Percentiles rank a stretch among this genome's conserved stretches.
Evolutionary conservation across 2,329 filamentous ascomycete genomes (phyloP).

Genomic region (Microcyclospora pomicola): DNA sequence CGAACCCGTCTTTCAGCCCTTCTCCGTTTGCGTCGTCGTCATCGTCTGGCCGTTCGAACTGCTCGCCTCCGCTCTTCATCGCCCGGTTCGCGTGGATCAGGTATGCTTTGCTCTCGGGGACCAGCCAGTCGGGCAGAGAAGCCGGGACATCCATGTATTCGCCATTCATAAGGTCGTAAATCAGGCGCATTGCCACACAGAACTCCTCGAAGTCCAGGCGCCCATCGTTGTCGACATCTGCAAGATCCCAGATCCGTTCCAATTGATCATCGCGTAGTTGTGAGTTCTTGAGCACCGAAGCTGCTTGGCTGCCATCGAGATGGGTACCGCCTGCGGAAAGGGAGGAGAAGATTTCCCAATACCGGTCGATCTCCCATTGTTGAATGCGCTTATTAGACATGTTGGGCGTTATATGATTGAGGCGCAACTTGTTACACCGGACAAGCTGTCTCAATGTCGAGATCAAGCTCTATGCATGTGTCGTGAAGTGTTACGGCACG

Average conservation of each 20-base stretch:
- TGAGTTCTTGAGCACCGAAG: constrained; percentile 59
- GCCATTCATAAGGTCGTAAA: constrained; percentile 94
- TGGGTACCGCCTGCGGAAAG: constrained; percentile 50
- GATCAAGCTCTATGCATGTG: too few species aligned
- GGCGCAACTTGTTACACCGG: too few species aligned
- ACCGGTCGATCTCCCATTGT: constrained; percentile 61
- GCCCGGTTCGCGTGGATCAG: constrained; percentile 72
- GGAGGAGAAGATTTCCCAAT: constrained; percentile 67
- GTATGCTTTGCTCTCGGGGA: constrained; percentile 88
- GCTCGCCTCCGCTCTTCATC: constrained; percentile 61
- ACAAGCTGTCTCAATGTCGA: too few species aligned
- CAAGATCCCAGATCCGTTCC: constrained; percentile 94
- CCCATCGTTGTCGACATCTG: constrained; percentile 93
- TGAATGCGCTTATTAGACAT: constrained; percentile 42
- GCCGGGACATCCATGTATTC: constrained; percentile 83
- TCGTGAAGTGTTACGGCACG: too few species aligned
- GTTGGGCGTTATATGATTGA: not conserved
- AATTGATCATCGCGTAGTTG: constrained; percentile 67
- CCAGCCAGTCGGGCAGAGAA: constrained; percentile 83
- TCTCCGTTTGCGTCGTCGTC: constrained; percentile 67
- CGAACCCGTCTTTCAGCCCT: constrained; percentile 85
- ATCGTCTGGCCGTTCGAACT: constrained; percentile 69
- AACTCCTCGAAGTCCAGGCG: constrained; percentile 99
- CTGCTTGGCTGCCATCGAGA: constrained; percentile 56
- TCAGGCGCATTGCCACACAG: constrained; percentile 94